Base-by-base conservation (phyloP, 306 rosid species). In the Elaeagnus macrophylla region DNA sequence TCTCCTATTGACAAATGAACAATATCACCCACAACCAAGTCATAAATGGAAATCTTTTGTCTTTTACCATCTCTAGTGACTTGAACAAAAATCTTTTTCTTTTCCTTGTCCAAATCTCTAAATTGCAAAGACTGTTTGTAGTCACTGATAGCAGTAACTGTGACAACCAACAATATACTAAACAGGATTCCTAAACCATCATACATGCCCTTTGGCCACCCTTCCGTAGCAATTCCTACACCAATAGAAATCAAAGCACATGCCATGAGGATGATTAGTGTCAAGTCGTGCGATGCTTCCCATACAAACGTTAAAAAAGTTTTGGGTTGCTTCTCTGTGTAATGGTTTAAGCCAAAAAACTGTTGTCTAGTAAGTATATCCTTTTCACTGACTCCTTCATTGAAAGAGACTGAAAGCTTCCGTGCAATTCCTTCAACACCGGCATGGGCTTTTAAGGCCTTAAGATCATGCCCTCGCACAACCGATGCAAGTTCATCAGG, bases 261-360 rank as follows among this genome's bases (percentile, higher is more conserved):
- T 38, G 78, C 82, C 83, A 87, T 78, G 51, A 87, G 96, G 72
- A 87, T 84, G 12, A 79, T 82, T 40, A 91, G 73, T 12, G 99
- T 91, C 48, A 91, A 66, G 75, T 91, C 99, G 25, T 84, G 99
- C 38, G 82, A 52, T 60, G 99, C 96, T 15, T 91, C 99, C 99
- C 95, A 87, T 37, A 87, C 74, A 56, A 87, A 91, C 83, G 63
- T 68, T 65, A 72, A 73, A 76, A 91, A 87, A 2, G 77, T 15
- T 66, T 74, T 76, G 37, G 87, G 44, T 71, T 94, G 85, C 66
- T 80, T 91, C 72, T 91, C 99, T 0, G 79, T 70, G 64, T 64
- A 91, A 39, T 83, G 78, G 64, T 91, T 91, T 63, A 60, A 47
- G 45, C 99, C 99, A 77, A 76, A 91, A 61, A 87, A 66, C 45